These are phyloP conservation scores for Polyporus tsugae DNA, from an alignment of 1,284 basidiomycete genomes.

Conservation along the genomic window DNA sequence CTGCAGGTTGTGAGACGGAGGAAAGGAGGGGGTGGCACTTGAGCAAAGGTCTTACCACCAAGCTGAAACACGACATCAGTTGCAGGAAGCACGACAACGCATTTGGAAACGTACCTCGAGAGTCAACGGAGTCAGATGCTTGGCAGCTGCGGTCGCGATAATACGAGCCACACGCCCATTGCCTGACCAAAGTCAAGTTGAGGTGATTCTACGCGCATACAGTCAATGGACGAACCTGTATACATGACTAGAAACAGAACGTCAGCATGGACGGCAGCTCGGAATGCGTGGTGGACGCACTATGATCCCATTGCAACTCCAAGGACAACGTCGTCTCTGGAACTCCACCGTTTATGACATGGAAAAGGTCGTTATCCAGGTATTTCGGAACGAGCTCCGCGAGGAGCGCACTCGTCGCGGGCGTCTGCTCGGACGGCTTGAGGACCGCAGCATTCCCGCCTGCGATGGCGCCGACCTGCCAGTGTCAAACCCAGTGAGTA, in stretches of 20 bases:
- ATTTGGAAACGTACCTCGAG: conserved; percentile 61
- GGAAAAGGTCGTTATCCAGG: conserved; percentile 75
- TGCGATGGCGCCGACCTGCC: conserved; percentile 80
- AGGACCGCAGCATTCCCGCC: conserved; percentile 80
- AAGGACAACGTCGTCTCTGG: conserved; percentile 76
- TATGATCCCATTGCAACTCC: conserved; percentile 87
- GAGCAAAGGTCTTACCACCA: conserved; percentile 19
- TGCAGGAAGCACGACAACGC: not conserved
- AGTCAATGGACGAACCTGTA: conserved; percentile 46
- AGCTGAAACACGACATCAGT: conserved; percentile 16
- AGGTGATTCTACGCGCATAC: not conserved
- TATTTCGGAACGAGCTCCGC: conserved; percentile 85
- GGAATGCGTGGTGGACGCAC: no score
- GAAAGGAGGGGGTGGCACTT: not conserved
- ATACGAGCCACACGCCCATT: conserved; percentile 81
- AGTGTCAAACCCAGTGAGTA: no score
- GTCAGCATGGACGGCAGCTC: no score
- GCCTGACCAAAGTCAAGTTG: conserved; percentile 19
- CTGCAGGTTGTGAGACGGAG: conserved; percentile 43
- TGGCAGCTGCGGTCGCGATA: conserved; percentile 84
- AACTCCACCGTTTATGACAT: conserved; percentile 80
- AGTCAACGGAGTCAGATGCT: conserved; percentile 86
- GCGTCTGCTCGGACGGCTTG: conserved; percentile 86
- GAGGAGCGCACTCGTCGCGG: conserved; percentile 72
- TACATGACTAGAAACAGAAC: conserved; percentile 57